Evolutionary conservation across 441 rosid species (phyloP).

Genomic region (Adansonia rubrostipa): DNA sequence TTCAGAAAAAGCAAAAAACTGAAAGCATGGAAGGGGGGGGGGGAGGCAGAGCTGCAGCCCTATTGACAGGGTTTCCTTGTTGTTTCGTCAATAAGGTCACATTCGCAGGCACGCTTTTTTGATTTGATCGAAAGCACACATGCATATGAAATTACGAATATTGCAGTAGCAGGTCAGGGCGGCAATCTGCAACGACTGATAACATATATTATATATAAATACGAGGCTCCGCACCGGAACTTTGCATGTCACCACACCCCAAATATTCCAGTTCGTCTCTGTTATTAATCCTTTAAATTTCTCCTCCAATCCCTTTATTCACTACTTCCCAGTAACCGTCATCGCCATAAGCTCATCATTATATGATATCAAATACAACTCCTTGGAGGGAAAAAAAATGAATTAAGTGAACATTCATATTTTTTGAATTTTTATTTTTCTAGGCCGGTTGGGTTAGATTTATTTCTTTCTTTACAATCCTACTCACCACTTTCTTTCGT

Average conservation of each 20-base stretch:
- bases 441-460: slow-evolving; percentile 24
- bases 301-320: slow-evolving; percentile 7
- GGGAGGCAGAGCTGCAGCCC: not conserved
- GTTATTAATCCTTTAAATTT: not conserved
- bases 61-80: slow-evolving; percentile 27
- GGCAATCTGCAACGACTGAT: not conserved
- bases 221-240: slow-evolving; percentile 12
- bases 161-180: not conserved
- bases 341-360: slow-evolving; percentile 21
- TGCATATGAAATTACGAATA: slow-evolving; percentile 37
- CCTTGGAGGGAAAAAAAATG: not conserved
- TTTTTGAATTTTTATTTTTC: not conserved
- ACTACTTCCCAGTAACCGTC: slow-evolving; percentile 27
- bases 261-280: slow-evolving; percentile 38
- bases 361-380: slow-evolving; percentile 14
- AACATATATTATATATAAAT: not conserved
- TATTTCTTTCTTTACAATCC: slow-evolving; percentile 33
- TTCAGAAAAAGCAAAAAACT: not conserved
- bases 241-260: slow-evolving; percentile 47
- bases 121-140: slow-evolving; percentile 33
- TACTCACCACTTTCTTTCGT: slow-evolving; percentile 34
- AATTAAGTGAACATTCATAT: not conserved
- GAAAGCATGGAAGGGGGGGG: not conserved
- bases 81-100: slow-evolving; percentile 28
- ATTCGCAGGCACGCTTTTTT: slow-evolving; percentile 45